These are phyloP conservation scores for Globisporangium middletonii DNA, from an alignment of 352 stramenopile genomes.

Conservation along the genomic window DNA sequence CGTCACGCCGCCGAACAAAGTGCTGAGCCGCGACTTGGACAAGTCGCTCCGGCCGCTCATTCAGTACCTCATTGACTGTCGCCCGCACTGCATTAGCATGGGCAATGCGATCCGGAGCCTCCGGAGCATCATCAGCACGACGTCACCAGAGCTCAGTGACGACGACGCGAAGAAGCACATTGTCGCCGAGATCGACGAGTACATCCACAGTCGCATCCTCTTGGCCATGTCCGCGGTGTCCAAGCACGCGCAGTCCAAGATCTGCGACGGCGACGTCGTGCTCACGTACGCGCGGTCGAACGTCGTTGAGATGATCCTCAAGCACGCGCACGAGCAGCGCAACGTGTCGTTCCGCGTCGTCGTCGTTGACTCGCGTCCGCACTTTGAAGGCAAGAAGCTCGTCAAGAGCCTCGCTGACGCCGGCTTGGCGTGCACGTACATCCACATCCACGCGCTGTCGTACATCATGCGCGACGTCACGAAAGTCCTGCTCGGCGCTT, in stretches of 20 bases:
- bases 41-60: slow-evolving; percentile 91
- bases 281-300: slow-evolving; percentile 93
- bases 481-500: slow-evolving; percentile 94
- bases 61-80: slow-evolving; percentile 93
- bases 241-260: slow-evolving; percentile 84
- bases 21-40: slow-evolving; percentile 82
- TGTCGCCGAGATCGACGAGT: slow-evolving; percentile 90
- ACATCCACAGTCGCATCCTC: slow-evolving; percentile 91
- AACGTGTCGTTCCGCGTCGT: slow-evolving; percentile 85
- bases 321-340: slow-evolving; percentile 29
- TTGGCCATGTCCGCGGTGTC: slow-evolving; percentile 89
- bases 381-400: slow-evolving; percentile 81
- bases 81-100: slow-evolving; percentile 93
- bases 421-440: slow-evolving; percentile 89
- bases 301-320: slow-evolving; percentile 86
- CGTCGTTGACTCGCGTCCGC: slow-evolving; percentile 90
- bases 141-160: slow-evolving; percentile 83
- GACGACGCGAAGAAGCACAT: slow-evolving; percentile 83
- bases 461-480: slow-evolving; percentile 96
- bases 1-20: slow-evolving; percentile 63
- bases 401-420: slow-evolving; percentile 58
- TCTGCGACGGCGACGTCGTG: slow-evolving; percentile 91
- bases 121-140: slow-evolving; percentile 86
- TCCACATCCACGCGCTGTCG: slow-evolving; percentile 92
- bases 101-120: slow-evolving; percentile 91